Base-by-base conservation (phyloP, 805 yeast genomes). In the Debaryomyces castellii region DNA sequence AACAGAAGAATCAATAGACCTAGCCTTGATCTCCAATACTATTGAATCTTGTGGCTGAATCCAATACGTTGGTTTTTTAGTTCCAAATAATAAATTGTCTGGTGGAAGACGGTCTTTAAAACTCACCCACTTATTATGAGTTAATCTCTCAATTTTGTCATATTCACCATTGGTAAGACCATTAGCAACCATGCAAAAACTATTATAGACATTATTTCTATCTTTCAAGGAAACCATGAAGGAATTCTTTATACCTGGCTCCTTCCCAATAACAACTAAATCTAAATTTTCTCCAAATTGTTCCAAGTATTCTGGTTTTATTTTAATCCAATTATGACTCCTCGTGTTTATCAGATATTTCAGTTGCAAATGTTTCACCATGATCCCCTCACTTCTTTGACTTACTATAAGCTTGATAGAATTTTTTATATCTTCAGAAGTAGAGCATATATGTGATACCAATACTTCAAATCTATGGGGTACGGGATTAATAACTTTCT, bases 241-340 rank as follows among this genome's bases (percentile, higher is more conserved):
- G 9, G 89, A 76, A 21, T 83, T 76, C 40, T 92, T 92, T 18
- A 78, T 74, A 0, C 89, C 89, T 14, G 82, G 82, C 45, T 80
- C 82, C 45, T 83, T 85, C 0, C 97, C 99, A 46, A 91, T 82
- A 0, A 92, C 78, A 2, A 83, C 71, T 40, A 90, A 61, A 62
- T 92, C 98, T 50, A 90, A 69, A 55, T 87, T 87, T 51, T 90
- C 96, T 8, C 96, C 96, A 62, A 87, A 86, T 47, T 85, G 89
- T 45, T 82, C 85, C 43, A 90, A 69, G 58, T 90, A 91, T 53
- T 91, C 97, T 0, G 98, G 98, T 61, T 92, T 92, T 2, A 92
- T 78, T 58, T 92, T 92, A 12, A 89, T 70, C 96, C 97, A 92
- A n/a, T 74, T 66, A 14, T 76, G 78, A 36, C 75, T 73, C 41